Base-by-base conservation (phyloP, 768 basidiomycete genomes). In the Boletus tylopilopsis region DNA sequence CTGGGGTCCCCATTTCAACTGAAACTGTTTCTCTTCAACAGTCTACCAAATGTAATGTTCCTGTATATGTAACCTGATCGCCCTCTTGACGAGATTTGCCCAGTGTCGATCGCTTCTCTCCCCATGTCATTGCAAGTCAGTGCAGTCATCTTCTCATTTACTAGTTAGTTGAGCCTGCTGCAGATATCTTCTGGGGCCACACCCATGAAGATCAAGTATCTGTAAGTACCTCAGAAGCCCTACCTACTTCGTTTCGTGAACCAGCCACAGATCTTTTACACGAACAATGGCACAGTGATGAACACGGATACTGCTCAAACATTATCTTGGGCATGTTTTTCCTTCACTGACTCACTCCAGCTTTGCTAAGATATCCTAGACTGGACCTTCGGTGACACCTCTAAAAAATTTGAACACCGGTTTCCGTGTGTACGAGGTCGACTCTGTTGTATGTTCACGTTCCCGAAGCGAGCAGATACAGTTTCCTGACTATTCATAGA, bases 161-260 rank as follows among this genome's bases (percentile, higher is more conserved):
- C 35, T 8, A 42, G 18, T 16, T 54, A 35, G 50, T 50, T 54
- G 58, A 55, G 49, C 43, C 45, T 42, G 23, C 34, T 43, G 33
- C 47, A 82, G 85, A 79, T 55, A 79, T 88, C n/a, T 87, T 89
- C 72, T 90, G 74, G 61, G 87, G 87, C 6, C 88, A 90, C 58
- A 80, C 82, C 0, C 86, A 89, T 48, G 84, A 88, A 62, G 87
- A 89, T 64, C 77, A 86, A 66, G 55, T 87, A 34, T 81, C 78
- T 25, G 84, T 84, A 51, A 23, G 73, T 47, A 25, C n/a, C 41
- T 46, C 15, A 8, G 27, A 37, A 22, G n/a, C 23, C 19, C 3
- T 18, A 7, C 25, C 24, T 16, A 36, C 12, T 38, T 21, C 19
- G 15, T 34, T 43, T 16, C 29, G 30, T 42, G 33, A 48, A 36